Percentiles rank a stretch among this genome's conserved stretches.
phyloP scores from a whole-genome alignment of 495 filamentous ascomycete species.

The Tuber magnatum region DNA sequence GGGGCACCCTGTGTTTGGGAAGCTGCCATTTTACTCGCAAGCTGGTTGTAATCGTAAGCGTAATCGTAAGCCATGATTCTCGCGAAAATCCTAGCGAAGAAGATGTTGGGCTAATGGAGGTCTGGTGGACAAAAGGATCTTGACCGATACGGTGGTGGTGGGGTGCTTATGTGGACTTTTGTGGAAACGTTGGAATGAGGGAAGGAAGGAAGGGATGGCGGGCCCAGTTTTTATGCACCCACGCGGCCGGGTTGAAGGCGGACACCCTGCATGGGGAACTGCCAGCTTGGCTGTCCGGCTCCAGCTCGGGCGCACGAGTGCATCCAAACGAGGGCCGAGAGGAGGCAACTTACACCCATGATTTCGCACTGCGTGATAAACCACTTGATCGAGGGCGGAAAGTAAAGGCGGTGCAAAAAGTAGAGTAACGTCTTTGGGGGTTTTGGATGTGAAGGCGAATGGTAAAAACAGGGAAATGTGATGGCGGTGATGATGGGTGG shows the following conservation, averaged over 20 bases:
- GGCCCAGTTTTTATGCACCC: slow-evolving; percentile 19
- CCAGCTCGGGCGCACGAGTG: neutral
- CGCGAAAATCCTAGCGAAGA: slow-evolving; percentile 5
- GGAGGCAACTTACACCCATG: neutral
- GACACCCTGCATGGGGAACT: neutral
- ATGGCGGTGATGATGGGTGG: neutral
- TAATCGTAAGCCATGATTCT: slow-evolving; percentile 26
- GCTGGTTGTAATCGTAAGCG: slow-evolving; percentile 19
- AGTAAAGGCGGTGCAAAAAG: neutral
- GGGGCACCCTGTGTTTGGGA: slow-evolving; percentile 17
- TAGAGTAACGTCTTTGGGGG: neutral
- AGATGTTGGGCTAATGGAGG: neutral
- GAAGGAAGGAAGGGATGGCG: neutral
- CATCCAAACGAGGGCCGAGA: neutral
- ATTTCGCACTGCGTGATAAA: neutral
- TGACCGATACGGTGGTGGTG: neutral
- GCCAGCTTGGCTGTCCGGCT: neutral
- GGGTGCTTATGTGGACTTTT: neutral
- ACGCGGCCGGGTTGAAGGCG: neutral
- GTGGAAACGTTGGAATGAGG: neutral
- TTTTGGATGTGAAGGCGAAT: neutral
- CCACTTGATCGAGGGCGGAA: neutral
- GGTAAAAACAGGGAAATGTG: neutral
- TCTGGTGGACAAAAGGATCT: neutral
- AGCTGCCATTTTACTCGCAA: slow-evolving; percentile 38